These are phyloP conservation scores for Aspergillus sp. DNA, from an alignment of 2,329 filamentous ascomycete species.

Conservation along the genomic window DNA sequence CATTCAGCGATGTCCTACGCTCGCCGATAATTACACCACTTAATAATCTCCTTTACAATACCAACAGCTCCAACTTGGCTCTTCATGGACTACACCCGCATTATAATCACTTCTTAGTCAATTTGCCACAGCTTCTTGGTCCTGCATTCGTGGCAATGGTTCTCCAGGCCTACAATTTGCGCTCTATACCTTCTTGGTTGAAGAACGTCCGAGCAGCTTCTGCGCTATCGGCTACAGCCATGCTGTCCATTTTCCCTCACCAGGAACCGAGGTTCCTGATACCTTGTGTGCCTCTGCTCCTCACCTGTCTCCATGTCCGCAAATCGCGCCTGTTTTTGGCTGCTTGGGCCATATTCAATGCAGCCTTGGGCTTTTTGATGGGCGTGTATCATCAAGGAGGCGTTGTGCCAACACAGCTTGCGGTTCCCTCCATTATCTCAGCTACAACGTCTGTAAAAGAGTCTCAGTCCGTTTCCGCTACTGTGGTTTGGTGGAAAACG, in stretches of 20 bases:
- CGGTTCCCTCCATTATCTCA: conserved; percentile 41
- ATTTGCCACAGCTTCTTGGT: conserved; percentile 70
- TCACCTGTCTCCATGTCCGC: conserved; percentile 48
- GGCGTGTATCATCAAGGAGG: conserved; percentile 56
- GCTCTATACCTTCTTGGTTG: conserved; percentile 30
- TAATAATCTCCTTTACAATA: conserved; percentile 77
- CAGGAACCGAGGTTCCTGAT: conserved; percentile 56
- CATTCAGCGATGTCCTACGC: conserved; percentile 43
- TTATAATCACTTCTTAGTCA: conserved; percentile 73
- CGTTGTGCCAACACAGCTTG: conserved; percentile 50
- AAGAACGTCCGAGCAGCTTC: conserved; percentile 44
- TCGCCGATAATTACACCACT: conserved; percentile 71
- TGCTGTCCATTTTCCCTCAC: conserved; percentile 50
- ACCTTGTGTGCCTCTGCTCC: conserved; percentile 51
- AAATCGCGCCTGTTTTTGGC: conserved; percentile 42
- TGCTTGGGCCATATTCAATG: conserved; percentile 52
- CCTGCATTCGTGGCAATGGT: conserved; percentile 61
- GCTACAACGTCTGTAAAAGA: conserved; percentile 21
- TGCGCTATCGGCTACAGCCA: conserved; percentile 43
- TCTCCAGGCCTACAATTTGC: conserved; percentile 48
- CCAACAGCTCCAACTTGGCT: conserved; percentile 67
- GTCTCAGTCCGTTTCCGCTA: conserved; percentile 24
- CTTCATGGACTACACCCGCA: conserved; percentile 75
- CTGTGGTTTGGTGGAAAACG: conserved; percentile 56
- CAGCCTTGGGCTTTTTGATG: conserved; percentile 49